Base-by-base conservation (phyloP, 1,284 basidiomycete species). In the Golubevia sp. region DNA sequence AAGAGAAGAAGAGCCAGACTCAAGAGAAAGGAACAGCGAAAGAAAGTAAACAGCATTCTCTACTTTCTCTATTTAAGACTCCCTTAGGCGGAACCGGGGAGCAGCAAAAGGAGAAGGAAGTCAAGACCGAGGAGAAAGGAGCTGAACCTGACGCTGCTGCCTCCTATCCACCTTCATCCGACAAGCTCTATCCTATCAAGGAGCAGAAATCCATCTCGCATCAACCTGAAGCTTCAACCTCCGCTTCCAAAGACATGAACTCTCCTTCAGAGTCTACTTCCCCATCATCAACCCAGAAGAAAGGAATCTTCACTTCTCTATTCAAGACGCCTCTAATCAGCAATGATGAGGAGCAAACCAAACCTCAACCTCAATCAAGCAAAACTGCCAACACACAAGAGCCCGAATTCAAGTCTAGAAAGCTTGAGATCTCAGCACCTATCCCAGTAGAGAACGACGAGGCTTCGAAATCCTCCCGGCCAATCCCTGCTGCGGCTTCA, bases 181-280 rank as follows among this genome's bases (percentile, higher is more conserved):
- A 34, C 30, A 34, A 34, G 30, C 30, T 34, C 11, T 34, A 34
- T 11, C 30, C 30, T 5, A 34, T 11, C 30, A 57, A 55, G 49
- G 25, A 48, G 2, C 50, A 63, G 60, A 50, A 61, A 44, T 30
- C 23, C 34, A 23, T 30, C 48, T 8, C 21, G 15, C 4, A 61
- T 38, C 59, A 62, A 7, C 26, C 15, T 55, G 61, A 64, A 26
- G 24, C 30, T 34, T 34, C 30, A 34, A 34, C 30, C 30, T 34
- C 30, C 4, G 11, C 5, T 34, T 5, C 30, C 5, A 34, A 34
- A 34, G 30, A 34, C 30, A 11, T n/a, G n/a, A n/a, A n/a, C n/a
- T n/a, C n/a, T n/a, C n/a, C n/a, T 11, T 34, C 30, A 34, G 11
- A 34, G 30, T 34, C n/a, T n/a, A n/a, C n/a, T n/a, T n/a, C n/a